Conservation (phyloP, 2,329 filamentous ascomycete genomes). For the Chaetomium strumarium region DNA sequence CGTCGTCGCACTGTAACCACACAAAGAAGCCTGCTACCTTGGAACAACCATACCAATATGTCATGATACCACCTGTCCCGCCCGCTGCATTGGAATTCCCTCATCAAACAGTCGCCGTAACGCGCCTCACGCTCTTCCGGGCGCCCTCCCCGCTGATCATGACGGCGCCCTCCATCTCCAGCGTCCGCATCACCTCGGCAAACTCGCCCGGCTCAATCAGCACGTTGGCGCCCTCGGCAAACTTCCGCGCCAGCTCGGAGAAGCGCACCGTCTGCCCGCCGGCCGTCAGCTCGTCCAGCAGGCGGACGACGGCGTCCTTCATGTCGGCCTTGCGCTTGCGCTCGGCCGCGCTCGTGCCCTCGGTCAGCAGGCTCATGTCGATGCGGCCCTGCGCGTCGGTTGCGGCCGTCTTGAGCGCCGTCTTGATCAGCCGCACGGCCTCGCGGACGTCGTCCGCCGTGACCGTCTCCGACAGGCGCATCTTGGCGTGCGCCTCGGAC, state of each 20-base stretch:
- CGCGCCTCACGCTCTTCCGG: conserved; percentile 72
- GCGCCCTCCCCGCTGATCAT: conserved; percentile 79
- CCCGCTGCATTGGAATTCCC: background rate
- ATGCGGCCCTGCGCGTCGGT: conserved; percentile 90
- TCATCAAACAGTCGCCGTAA: conserved; percentile 48
- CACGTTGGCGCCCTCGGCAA: conserved; percentile 66
- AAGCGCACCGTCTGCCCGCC: conserved; percentile 64
- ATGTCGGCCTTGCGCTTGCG: conserved; percentile 76
- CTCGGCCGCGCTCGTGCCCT: conserved; percentile 88
- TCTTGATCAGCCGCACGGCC: conserved; percentile 87
- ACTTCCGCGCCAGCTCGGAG: conserved; percentile 66
- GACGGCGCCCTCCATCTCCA: conserved; percentile 81
- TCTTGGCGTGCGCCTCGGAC: conserved; percentile 93
- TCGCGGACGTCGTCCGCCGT: conserved; percentile 79
- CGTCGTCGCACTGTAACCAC: background rate
- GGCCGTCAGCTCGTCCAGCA: conserved; percentile 76
- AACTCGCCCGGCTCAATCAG: conserved; percentile 76
- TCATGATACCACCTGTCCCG: background rate
- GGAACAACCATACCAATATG: conserved; percentile 1
- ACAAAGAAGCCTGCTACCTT: background rate
- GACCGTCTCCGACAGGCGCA: conserved; percentile 76
- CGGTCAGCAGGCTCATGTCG: conserved; percentile 91
- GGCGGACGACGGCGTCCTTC: conserved; percentile 67
- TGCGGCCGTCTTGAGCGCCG: conserved; percentile 92
- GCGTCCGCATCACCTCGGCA: conserved; percentile 66